Conservation (phyloP, 1,139 yeast genomes). For the Nakaseomyces kungkrabaensis region DNA sequence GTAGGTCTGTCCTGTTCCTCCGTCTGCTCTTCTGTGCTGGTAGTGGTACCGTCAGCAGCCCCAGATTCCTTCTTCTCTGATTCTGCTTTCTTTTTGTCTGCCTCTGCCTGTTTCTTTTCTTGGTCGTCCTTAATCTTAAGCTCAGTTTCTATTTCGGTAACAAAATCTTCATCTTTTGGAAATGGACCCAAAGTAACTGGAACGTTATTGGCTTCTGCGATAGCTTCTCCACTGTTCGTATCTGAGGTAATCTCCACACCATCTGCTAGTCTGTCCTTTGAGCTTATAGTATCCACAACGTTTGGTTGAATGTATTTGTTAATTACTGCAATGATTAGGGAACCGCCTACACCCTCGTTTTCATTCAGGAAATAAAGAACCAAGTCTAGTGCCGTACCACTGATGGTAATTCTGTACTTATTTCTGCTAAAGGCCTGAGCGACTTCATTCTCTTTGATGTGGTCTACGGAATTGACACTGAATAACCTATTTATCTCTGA, state of each 20-base stretch:
- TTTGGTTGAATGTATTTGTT: constrained; percentile 78
- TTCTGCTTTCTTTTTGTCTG: constrained; percentile 4
- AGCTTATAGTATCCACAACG: constrained; percentile 29
- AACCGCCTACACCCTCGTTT: constrained; percentile 88
- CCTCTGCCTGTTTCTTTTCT: constrained; percentile 19
- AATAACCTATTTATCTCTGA: constrained; percentile 63
- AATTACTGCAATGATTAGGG: constrained; percentile 71
- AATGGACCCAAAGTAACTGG: constrained; percentile 72
- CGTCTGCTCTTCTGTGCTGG: constrained; percentile 23
- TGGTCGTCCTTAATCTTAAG: constrained; percentile 65
- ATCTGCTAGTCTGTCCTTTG: constrained; percentile 26
- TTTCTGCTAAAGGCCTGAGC: constrained; percentile 65
- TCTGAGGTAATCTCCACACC: constrained; percentile 34
- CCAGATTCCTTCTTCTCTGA: neutral
- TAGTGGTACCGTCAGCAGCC: neutral
- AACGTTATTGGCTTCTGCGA: constrained; percentile 31
- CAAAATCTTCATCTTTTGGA: constrained; percentile 79
- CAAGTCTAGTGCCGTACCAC: constrained; percentile 77
- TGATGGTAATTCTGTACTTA: constrained; percentile 66
- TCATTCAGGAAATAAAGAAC: constrained; percentile 82
- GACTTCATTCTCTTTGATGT: constrained; percentile 69
- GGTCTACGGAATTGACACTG: constrained; percentile 70
- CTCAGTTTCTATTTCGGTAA: constrained; percentile 76
- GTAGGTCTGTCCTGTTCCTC: constrained; percentile 26
- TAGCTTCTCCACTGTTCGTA: constrained; percentile 43